phyloP scores from a whole-genome alignment of 768 basidiomycete genomes.

The Hypholoma fasciculare region DNA sequence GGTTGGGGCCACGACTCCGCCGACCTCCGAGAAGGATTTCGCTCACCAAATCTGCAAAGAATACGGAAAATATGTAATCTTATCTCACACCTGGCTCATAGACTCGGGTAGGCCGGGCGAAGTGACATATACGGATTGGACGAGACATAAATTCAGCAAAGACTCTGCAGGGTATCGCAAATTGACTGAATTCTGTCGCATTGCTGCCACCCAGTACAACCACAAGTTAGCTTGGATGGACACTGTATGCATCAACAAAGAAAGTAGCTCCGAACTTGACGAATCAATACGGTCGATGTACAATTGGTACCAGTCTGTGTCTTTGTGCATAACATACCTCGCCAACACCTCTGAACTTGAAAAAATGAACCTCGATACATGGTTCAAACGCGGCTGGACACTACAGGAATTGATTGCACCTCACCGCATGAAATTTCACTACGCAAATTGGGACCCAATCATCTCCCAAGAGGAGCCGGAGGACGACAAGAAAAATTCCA shows the following conservation, averaged over 20 bases:
- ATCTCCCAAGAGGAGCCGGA: neutral
- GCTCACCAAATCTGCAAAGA: neutral
- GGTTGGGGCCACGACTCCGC: too few relatives aligned
- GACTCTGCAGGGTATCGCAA: neutral
- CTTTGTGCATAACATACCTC: slow-evolving; percentile 5
- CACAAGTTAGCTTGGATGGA: neutral
- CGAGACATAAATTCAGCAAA: neutral
- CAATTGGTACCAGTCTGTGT: slow-evolving; percentile 1
- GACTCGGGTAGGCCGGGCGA: neutral
- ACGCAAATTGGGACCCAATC: neutral
- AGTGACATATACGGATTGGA: slow-evolving; percentile 1
- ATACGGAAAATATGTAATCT: neutral
- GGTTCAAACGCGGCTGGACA: slow-evolving; percentile 2
- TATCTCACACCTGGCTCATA: slow-evolving; percentile 1
- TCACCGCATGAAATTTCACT: neutral
- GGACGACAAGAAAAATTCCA: neutral
- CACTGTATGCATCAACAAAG: slow-evolving; percentile 4
- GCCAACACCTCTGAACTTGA: neutral
- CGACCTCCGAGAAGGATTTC: neutral
- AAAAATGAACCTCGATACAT: neutral
- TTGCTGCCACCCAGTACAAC: neutral
- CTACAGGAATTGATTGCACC: slow-evolving; percentile 2
- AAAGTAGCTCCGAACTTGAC: slow-evolving; percentile 6
- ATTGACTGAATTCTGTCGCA: neutral
- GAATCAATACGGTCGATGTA: slow-evolving; percentile 10